These are phyloP conservation scores for Schwanniomyces polymorphus DNA, from an alignment of 805 yeast genomes.

Conservation along the genomic window DNA sequence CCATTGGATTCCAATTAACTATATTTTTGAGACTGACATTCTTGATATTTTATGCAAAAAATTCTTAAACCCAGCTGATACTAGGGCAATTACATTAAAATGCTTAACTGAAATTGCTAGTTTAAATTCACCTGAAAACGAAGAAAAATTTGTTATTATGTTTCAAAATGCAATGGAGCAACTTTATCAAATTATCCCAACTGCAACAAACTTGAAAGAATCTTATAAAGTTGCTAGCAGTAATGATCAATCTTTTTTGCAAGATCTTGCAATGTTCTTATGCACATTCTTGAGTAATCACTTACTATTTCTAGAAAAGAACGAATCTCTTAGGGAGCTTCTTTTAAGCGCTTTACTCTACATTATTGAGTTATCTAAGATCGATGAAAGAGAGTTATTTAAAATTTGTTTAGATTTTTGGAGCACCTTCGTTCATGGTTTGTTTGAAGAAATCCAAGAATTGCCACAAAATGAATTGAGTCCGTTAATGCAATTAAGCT, in stretches of 20 bases:
- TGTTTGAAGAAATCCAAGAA: constrained; percentile 83
- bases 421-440: constrained; percentile 78
- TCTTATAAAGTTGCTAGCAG: constrained; percentile 76
- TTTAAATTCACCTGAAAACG: constrained; percentile 53
- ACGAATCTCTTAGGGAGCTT: constrained; percentile 54
- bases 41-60: constrained; percentile 70
- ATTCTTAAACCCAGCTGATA: constrained; percentile 74
- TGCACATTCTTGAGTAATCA: constrained; percentile 83
- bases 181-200: constrained; percentile 68
- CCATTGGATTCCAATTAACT: constrained; percentile 92
- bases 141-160: constrained; percentile 61
- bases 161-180: constrained; percentile 75
- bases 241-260: constrained; percentile 88
- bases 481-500: constrained; percentile 72
- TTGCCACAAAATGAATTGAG: constrained; percentile 70
- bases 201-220: constrained; percentile 64
- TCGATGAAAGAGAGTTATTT: constrained; percentile 94
- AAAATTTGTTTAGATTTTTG: constrained; percentile 96
- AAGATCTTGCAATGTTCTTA: constrained; percentile 91
- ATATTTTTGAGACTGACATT: constrained; percentile 84
- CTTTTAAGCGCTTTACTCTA: constrained; percentile 75
- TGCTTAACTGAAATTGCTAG: constrained; percentile 90
- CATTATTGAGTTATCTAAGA: constrained; percentile 78
- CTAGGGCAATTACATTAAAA: constrained; percentile 82
- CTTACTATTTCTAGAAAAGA: constrained; percentile 61